These are phyloP conservation scores for Annona cherimola DNA, from an alignment of 164 flowering plant genomes.

Conservation along the genomic window DNA sequence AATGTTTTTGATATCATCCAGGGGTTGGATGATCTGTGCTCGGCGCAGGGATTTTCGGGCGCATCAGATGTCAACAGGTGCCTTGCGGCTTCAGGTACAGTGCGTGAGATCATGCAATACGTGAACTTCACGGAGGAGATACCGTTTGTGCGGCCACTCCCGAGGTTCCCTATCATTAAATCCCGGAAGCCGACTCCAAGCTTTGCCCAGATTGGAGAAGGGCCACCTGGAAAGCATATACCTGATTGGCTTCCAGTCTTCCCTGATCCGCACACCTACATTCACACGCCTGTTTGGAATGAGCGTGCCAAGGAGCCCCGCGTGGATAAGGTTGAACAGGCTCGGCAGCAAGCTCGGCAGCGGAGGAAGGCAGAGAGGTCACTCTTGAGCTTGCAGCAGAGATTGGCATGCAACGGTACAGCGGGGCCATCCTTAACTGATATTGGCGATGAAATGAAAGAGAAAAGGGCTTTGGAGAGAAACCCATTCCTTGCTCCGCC, in stretches of 20 bases:
- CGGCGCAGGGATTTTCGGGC: constrained; percentile 57
- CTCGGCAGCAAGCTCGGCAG: constrained; percentile 79
- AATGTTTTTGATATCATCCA: constrained; percentile 66
- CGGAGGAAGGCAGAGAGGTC: constrained; percentile 89
- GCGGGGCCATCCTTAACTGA: constrained; percentile 16
- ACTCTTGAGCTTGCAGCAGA: constrained; percentile 80
- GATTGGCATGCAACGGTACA: constrained; percentile 45
- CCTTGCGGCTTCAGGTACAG: constrained; percentile 38
- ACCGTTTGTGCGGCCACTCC: constrained; percentile 68
- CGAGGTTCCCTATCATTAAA: constrained; percentile 59
- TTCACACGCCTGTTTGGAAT: constrained; percentile 68
- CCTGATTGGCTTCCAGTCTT: constrained; percentile 92
- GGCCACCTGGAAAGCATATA: constrained; percentile 55
- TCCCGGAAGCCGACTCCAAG: constrained; percentile 42
- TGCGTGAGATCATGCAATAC: constrained; percentile 45
- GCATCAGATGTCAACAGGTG: constrained; percentile 55
- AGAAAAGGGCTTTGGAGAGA: constrained; percentile 16
- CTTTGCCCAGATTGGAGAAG: constrained; percentile 63
- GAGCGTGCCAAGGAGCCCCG: constrained; percentile 72
- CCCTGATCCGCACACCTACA: constrained; percentile 88
- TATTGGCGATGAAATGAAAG: constrained; percentile 15
- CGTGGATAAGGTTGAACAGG: constrained; percentile 70
- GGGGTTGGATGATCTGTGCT: constrained; percentile 63
- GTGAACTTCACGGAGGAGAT: constrained; percentile 48
- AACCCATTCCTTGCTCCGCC: constrained; percentile 57